Evolutionary conservation across 1,284 basidiomycete genomes (phyloP).

Genomic region (Dichomitus squalens): DNA sequence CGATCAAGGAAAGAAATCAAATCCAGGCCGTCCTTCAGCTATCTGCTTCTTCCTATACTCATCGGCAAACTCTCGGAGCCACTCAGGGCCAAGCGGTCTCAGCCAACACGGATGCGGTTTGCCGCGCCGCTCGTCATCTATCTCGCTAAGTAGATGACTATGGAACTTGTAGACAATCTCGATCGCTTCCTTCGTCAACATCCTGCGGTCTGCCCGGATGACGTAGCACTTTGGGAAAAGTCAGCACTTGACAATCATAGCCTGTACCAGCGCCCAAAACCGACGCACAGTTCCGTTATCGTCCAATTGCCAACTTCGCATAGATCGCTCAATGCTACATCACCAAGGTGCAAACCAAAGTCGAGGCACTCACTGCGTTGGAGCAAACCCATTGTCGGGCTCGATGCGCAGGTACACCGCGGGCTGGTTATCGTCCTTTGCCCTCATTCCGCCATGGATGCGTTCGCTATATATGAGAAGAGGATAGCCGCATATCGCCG

Average conservation of each 20-base stretch:
- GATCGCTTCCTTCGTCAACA: constrained; percentile 19
- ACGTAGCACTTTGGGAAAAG: constrained; percentile 16
- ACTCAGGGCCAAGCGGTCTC: constrained; percentile 1
- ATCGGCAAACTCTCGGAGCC: constrained; percentile 9
- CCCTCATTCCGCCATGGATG: not conserved
- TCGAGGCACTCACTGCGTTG: constrained; percentile 19
- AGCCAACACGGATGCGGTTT: not conserved
- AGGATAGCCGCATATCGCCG: constrained; percentile 11
- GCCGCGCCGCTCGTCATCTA: not conserved
- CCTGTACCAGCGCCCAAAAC: no score
- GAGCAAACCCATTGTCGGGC: constrained; percentile 13
- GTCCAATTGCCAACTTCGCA: constrained; percentile 10
- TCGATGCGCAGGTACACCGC: constrained; percentile 24
- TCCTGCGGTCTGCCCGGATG: constrained; percentile 16
- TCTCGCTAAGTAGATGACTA: constrained; percentile 5
- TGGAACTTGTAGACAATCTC: constrained; percentile 23
- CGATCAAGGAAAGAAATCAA: constrained; percentile 15
- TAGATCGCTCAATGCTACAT: no score
- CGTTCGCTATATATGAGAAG: constrained; percentile 17
- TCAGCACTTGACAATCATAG: no score
- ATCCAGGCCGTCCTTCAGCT: constrained; percentile 3
- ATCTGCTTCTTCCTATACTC: constrained; percentile 10
- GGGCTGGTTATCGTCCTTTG: constrained; percentile 16
- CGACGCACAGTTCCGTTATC: constrained; percentile 8
- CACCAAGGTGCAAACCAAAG: no score